Evolutionary conservation across 2,329 filamentous ascomycete genomes (phyloP).

Genomic region (Aspergillus luchuensis): DNA sequence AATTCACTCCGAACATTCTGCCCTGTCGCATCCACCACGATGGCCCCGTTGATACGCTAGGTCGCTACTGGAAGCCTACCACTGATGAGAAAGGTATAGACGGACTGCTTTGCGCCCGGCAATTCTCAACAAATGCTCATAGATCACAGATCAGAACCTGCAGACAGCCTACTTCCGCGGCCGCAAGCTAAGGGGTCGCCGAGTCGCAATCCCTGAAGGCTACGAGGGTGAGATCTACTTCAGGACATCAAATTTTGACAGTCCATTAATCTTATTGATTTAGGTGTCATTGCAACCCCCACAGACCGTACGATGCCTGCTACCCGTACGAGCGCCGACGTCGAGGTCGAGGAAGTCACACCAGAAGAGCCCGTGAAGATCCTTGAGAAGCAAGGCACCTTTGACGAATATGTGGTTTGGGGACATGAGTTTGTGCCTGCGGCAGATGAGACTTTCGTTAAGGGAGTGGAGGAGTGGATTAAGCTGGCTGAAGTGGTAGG

Average conservation of each 20-base stretch:
- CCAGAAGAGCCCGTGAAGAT: constrained; percentile 55
- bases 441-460: constrained; percentile 69
- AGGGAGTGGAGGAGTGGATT: constrained; percentile 79
- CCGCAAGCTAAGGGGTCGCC: constrained; percentile 71
- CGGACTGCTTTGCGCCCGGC: not conserved
- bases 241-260: not conserved
- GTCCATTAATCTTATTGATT: not conserved
- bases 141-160: constrained; percentile 30
- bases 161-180: constrained; percentile 73
- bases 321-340: constrained; percentile 40
- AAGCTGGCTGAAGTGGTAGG: constrained; percentile 68
- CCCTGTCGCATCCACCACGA: constrained; percentile 80
- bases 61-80: constrained; percentile 70
- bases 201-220: constrained; percentile 66
- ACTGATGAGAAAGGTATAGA: constrained; percentile 45
- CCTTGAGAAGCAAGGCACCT: constrained; percentile 66
- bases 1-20: constrained; percentile 68
- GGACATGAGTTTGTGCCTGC: constrained; percentile 71
- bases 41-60: constrained; percentile 65
- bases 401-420: constrained; percentile 81
- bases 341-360: constrained; percentile 46
- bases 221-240: constrained; percentile 57
- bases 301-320: constrained; percentile 41
- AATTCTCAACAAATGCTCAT: constrained; percentile 9
- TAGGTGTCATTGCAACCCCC: constrained; percentile 61